Percentiles rank a stretch among this genome's conserved stretches.
Evolutionary conservation across 306 rosid species (phyloP).

Genomic region (Amphicarpaea edgeworthii): DNA sequence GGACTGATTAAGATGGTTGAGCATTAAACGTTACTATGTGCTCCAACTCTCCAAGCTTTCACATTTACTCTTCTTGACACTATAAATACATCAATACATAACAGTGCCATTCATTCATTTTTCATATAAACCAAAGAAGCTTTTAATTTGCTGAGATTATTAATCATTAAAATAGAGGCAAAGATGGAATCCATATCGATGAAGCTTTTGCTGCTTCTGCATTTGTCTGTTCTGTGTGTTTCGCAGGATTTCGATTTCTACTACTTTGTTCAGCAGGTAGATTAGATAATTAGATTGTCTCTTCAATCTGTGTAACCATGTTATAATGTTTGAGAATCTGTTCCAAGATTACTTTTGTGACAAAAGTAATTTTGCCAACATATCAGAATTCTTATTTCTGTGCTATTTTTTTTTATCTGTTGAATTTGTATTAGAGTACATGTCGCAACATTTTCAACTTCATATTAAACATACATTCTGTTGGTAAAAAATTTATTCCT

Average conservation of each 20-base stretch:
- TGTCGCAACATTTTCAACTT: too few species aligned
- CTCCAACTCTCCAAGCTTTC: neutral
- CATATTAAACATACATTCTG: too few species aligned
- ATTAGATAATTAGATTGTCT: neutral
- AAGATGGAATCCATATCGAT: conserved; percentile 41
- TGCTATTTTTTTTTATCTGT: too few species aligned
- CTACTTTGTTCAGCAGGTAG: conserved; percentile 91
- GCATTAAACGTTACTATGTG: neutral
- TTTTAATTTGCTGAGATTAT: neutral
- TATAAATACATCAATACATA: conserved; percentile 45
- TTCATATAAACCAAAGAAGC: too few species aligned
- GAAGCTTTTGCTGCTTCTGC: conserved; percentile 51
- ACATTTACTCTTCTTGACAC: neutral
- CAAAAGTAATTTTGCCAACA: too few species aligned
- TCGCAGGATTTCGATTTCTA: conserved; percentile 79
- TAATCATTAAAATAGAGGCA: neutral
- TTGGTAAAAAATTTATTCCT: neutral
- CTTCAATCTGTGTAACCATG: neutral
- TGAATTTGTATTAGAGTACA: too few species aligned
- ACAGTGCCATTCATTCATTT: too few species aligned
- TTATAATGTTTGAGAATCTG: too few species aligned
- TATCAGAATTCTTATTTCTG: too few species aligned
- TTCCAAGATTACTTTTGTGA: too few species aligned
- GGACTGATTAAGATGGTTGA: neutral
- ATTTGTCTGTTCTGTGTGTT: conserved; percentile 51